Percentiles rank a stretch among this genome's conserved stretches.
Conservation (phyloP, 768 basidiomycete genomes). For the Auriscalpium microsporum region DNA sequence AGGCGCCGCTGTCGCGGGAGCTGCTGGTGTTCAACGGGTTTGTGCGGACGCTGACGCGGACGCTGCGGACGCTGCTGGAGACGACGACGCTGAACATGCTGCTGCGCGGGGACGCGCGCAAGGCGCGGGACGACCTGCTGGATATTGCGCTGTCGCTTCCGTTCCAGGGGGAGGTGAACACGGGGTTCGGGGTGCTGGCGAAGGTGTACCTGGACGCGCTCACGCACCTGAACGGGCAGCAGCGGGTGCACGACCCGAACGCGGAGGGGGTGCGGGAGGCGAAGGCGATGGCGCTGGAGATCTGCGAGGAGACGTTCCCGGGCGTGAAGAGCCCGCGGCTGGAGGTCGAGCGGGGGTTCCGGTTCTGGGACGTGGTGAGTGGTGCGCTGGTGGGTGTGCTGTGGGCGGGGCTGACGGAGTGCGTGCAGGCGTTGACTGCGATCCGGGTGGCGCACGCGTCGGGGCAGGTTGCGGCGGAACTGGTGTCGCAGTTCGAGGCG, state of each 20-base stretch:
- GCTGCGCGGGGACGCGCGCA: conserved; percentile 77
- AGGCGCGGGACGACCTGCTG: conserved; percentile 82
- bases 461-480: conserved; percentile 68
- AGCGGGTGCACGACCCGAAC: conserved; percentile 67
- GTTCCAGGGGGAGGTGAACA: conserved; percentile 95
- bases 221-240: conserved; percentile 77
- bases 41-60: conserved; percentile 83
- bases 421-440: conserved; percentile 66
- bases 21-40: conserved; percentile 98
- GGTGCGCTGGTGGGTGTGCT: not conserved
- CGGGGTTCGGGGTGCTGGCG: conserved; percentile 93
- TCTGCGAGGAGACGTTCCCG: conserved; percentile 91
- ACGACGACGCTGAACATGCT: conserved; percentile 90
- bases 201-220: conserved; percentile 95
- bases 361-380: conserved; percentile 98
- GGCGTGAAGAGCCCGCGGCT: conserved; percentile 80
- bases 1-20: conserved; percentile 92
- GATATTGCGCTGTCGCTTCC: conserved; percentile 90
- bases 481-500: conserved; percentile 93
- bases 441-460: conserved; percentile 86
- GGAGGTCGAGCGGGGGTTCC: conserved; percentile 93
- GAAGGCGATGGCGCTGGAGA: conserved; percentile 80
- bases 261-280: conserved; percentile 74
- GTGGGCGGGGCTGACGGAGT: not conserved
- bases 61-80: conserved; percentile 84